These are phyloP conservation scores for Nigrospora sphaerica DNA, from an alignment of 2,329 filamentous ascomycete genomes.

Conservation along the genomic window DNA sequence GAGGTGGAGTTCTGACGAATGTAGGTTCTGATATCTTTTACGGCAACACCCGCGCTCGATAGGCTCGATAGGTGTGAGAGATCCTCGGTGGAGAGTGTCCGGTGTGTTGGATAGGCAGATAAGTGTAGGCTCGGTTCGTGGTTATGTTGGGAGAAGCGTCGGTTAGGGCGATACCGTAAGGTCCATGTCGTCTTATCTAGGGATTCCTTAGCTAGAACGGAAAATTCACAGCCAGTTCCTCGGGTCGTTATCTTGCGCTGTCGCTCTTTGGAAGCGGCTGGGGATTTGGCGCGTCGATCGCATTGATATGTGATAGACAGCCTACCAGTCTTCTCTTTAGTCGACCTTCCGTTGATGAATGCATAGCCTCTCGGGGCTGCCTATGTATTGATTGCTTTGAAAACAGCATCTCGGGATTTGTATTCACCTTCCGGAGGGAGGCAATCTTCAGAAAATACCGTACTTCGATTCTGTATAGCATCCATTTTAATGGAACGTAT, in stretches of 20 bases:
- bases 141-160: constrained; percentile 3
- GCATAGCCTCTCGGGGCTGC: constrained; percentile 3
- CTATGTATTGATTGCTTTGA: neutral
- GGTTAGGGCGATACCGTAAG: constrained; percentile 3
- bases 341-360: constrained; percentile 5
- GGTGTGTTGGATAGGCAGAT: neutral
- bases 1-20: constrained; percentile 5
- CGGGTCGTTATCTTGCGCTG: constrained; percentile 4
- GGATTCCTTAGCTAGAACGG: constrained; percentile 6
- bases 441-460: neutral
- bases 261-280: constrained; percentile 1
- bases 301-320: neutral
- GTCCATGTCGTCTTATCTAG: constrained; percentile 3
- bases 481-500: too few relatives aligned
- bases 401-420: neutral
- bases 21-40: constrained; percentile 9
- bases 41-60: constrained; percentile 5
- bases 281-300: neutral
- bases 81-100: constrained; percentile 1
- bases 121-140: constrained; percentile 3
- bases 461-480: too few relatives aligned
- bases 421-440: neutral
- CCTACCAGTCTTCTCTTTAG: constrained; percentile 1
- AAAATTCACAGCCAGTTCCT: constrained; percentile 8
- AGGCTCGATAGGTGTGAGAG: constrained; percentile 2